Evolutionary conservation across 495 filamentous ascomycete species (phyloP).

Genomic region (Hypomontagnella monticulosa): DNA sequence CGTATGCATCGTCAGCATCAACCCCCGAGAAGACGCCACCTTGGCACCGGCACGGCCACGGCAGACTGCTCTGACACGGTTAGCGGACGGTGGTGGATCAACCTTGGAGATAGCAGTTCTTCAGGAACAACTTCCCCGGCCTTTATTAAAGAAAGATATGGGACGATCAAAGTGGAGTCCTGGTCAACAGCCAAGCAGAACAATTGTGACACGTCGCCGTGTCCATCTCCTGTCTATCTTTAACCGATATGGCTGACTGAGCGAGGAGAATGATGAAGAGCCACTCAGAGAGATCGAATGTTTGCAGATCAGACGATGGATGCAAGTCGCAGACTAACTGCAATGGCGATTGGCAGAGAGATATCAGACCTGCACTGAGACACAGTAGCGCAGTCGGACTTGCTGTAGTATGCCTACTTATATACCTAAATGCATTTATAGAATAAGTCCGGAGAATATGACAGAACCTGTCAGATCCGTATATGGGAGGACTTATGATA

Average conservation of each 20-base stretch:
- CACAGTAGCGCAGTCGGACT: conserved; percentile 7
- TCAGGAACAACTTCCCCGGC: background rate
- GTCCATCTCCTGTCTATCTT: conserved; percentile 31
- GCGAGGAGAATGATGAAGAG: conserved; percentile 1
- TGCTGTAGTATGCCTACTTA: background rate
- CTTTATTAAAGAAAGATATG: background rate
- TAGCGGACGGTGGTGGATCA: conserved; percentile 13
- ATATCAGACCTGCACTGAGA: conserved; percentile 17
- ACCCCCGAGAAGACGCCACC: conserved; percentile 17
- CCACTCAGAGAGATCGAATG: conserved; percentile 29
- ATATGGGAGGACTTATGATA: too few species aligned
- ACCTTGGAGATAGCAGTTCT: background rate
- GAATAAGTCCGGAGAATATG: conserved; percentile 6
- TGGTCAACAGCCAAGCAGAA: conserved; percentile 1
- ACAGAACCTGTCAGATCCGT: too few species aligned
- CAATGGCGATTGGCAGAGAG: conserved; percentile 25
- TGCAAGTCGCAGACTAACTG: conserved; percentile 16
- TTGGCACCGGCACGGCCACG: conserved; percentile 17
- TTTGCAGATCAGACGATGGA: conserved; percentile 39
- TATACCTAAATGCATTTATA: too few species aligned
- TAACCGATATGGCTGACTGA: conserved; percentile 8
- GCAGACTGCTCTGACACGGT: background rate
- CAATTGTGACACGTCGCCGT: conserved; percentile 23
- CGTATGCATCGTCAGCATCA: conserved; percentile 5
- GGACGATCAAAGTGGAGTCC: conserved; percentile 5